Evolutionary conservation across 441 rosid genomes (phyloP).

Genomic region (Francoa sonchifolia): DNA sequence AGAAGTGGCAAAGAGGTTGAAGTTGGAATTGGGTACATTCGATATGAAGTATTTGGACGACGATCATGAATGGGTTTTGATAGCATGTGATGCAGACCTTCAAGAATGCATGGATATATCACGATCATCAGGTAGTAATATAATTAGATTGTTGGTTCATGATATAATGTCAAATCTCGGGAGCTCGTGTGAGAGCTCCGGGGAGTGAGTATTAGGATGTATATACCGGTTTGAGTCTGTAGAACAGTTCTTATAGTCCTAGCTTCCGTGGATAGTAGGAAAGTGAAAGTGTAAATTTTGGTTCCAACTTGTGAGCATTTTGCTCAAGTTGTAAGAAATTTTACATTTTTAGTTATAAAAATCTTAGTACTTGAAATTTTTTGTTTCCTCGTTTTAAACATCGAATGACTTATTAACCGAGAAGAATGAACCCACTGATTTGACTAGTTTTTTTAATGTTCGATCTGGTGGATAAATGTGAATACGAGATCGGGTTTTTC

Average conservation of each 20-base stretch:
- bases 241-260: constrained; percentile 14
- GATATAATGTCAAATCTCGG: constrained; percentile 49
- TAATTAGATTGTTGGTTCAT: constrained; percentile 53
- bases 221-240: constrained; percentile 11
- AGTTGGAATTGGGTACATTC: constrained; percentile 58
- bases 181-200: constrained; percentile 86
- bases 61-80: constrained; percentile 73
- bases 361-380: too few relatives aligned
- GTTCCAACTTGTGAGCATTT: constrained; percentile 14
- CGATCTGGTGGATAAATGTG: too few relatives aligned
- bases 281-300: constrained; percentile 14
- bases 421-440: too few relatives aligned
- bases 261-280: constrained; percentile 10
- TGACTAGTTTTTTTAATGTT: too few relatives aligned
- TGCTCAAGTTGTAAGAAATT: constrained; percentile 13
- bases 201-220: constrained; percentile 25
- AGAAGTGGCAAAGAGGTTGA: constrained; percentile 78
- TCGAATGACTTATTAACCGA: too few relatives aligned
- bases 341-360: too few relatives aligned
- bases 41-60: constrained; percentile 79
- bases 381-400: too few relatives aligned
- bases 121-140: constrained; percentile 45
- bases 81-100: constrained; percentile 72
- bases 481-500: too few relatives aligned
- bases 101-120: constrained; percentile 69